Evolutionary conservation across 805 yeast genomes (phyloP), one percentile per base, ranked within the genome.

Genomic region (Lipomyces mesembrius): DNA sequence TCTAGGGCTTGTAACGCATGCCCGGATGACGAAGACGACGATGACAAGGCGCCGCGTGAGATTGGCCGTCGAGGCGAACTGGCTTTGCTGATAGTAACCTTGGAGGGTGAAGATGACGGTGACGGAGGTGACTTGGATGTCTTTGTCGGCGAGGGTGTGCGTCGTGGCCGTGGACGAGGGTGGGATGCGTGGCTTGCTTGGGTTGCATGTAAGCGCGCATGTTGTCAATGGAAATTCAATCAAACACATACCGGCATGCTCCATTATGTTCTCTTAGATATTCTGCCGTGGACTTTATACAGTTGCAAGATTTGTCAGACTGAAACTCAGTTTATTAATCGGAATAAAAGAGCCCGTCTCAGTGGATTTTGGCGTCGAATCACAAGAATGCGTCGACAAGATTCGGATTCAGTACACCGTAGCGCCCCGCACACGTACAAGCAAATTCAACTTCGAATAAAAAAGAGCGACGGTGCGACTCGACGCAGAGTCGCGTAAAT

Each of bases 141-240:
- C 34, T 56, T 56, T 43, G 27, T 37, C 11, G 59, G 65, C 7
- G 65, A 61, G 6, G 64, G 64, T 12, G 64, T 61, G 27, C 64
- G 60, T n/a, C 64, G 57, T 14, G 34, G 25, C 7, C 39, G 58
- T 49, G 39, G 49, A 43, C 22, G 49, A 7, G 20, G 22, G 49
- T n/a, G 43, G 43, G 43, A 37, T 5, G 12, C 17, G 43, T 37
- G 5, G 43, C 49, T 17, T 43, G 49, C 49, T 29, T 43, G 49
- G 49, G 17, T 37, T 37, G 43, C 17, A 37, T 12, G 12, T 7
- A 43, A n/a, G n/a, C 7, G 29, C 14, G 29, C 14, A 32, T 46
- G 43, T 32, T 12, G 34, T 6, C 46, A 22, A 12, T 22, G n/a
- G 52, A 12, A 4, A 37, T n/a, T 6, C 17, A 43, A 34, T 12